Evolutionary conservation across 352 stramenopile genomes (phyloP).

Genomic region (Phytopythium cucurbitacearum): DNA sequence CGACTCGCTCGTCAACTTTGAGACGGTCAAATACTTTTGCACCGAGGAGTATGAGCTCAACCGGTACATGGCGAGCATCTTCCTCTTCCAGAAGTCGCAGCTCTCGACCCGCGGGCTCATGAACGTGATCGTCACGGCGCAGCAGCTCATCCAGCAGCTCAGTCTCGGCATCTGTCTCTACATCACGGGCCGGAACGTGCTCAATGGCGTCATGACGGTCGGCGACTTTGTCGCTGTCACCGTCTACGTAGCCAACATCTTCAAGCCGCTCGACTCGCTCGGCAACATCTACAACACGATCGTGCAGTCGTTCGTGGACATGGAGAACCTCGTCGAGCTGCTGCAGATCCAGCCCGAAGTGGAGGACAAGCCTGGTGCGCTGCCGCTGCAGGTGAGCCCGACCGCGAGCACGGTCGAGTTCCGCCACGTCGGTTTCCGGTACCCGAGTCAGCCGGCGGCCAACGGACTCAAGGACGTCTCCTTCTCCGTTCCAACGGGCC

Average conservation of each 20-base stretch:
- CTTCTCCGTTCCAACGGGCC: slow-evolving; percentile 63
- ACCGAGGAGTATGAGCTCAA: slow-evolving; percentile 90
- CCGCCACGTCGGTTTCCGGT: slow-evolving; percentile 89
- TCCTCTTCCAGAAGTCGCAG: slow-evolving; percentile 87
- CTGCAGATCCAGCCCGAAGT: slow-evolving; percentile 92
- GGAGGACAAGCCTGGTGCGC: slow-evolving; percentile 78
- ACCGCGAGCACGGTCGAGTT: slow-evolving; percentile 83
- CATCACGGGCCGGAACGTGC: slow-evolving; percentile 53
- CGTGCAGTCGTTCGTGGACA: slow-evolving; percentile 95
- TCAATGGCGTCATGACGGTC: slow-evolving; percentile 60
- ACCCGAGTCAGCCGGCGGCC: slow-evolving; percentile 78
- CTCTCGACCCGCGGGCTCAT: slow-evolving; percentile 89
- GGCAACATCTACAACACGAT: slow-evolving; percentile 95
- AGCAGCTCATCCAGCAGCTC: slow-evolving; percentile 92
- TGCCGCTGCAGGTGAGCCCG: slow-evolving; percentile 30
- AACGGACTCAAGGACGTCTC: slow-evolving; percentile 88
- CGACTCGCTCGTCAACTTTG: slow-evolving; percentile 97
- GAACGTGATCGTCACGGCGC: slow-evolving; percentile 91
- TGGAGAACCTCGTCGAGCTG: slow-evolving; percentile 95
- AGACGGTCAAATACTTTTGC: slow-evolving; percentile 97
- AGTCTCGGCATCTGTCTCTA: slow-evolving; percentile 75
- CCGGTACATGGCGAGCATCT: slow-evolving; percentile 75
- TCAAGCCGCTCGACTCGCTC: slow-evolving; percentile 96
- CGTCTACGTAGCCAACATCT: slow-evolving; percentile 94
- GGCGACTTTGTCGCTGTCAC: slow-evolving; percentile 96